Conservation (phyloP, 2,329 filamentous ascomycete species). For the Aureobasidium sp. region DNA sequence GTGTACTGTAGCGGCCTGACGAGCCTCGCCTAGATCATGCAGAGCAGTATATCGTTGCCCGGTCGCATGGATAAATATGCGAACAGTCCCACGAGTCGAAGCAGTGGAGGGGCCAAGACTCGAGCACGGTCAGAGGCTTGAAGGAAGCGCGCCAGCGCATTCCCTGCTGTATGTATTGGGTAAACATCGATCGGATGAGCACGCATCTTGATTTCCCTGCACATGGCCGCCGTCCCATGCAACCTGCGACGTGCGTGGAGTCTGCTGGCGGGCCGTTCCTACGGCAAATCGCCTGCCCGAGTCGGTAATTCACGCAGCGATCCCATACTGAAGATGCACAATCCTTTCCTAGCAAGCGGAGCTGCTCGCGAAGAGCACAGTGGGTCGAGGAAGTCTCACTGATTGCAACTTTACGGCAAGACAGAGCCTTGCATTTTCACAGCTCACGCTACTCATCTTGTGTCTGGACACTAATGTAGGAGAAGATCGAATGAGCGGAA, state of each 20-base stretch:
- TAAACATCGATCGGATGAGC: conserved; percentile 1
- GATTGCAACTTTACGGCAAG: not conserved
- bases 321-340: not conserved
- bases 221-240: conserved; percentile 2
- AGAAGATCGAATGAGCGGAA: not conserved
- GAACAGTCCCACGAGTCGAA: not conserved
- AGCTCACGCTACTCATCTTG: not conserved
- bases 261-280: conserved; percentile 9
- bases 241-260: not conserved
- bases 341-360: not conserved
- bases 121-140: not conserved
- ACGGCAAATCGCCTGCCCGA: not conserved
- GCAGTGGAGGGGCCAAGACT: not conserved
- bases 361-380: not conserved
- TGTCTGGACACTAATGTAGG: not conserved
- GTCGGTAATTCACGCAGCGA: conserved; percentile 10
- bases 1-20: not conserved
- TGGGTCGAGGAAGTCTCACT: not conserved
- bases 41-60: not conserved
- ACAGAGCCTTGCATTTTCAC: not conserved
- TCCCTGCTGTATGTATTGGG: not conserved
- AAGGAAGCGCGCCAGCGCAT: conserved; percentile 2
- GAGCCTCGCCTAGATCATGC: conserved; percentile 1
- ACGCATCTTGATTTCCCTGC: not conserved
- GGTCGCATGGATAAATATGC: not conserved